phyloP scores from a whole-genome alignment of 495 filamentous ascomycete genomes.

The Bathelium albidoporum region DNA sequence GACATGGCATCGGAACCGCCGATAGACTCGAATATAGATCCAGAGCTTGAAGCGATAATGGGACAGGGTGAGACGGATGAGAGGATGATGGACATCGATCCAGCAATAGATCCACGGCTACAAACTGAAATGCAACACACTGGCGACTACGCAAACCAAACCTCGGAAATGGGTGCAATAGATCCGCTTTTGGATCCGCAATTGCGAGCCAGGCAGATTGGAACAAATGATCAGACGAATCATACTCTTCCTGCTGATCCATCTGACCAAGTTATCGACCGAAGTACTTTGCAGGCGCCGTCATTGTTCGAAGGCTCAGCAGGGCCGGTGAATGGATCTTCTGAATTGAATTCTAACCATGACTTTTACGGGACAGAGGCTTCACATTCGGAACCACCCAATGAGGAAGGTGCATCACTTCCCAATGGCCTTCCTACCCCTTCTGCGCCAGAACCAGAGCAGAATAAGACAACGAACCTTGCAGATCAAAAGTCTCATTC shows the following conservation, averaged over 20 bases:
- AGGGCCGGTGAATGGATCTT: neutral
- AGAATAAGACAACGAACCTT: neutral
- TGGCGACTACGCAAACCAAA: neutral
- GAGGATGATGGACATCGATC: neutral
- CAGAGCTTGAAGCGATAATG: neutral
- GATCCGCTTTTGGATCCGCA: neutral
- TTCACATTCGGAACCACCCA: neutral
- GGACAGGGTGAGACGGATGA: neutral
- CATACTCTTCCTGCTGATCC: neutral
- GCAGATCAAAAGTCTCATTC: neutral
- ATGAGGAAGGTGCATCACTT: neutral
- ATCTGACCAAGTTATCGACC: neutral
- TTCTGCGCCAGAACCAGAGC: neutral
- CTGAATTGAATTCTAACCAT: neutral
- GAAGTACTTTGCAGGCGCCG: neutral
- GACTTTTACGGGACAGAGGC: neutral
- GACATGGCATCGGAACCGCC: neutral
- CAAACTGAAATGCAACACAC: neutral
- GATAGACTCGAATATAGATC: neutral
- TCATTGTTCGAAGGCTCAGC: neutral
- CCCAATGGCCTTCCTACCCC: neutral
- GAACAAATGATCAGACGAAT: neutral
- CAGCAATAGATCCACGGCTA: neutral
- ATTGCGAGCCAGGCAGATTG: neutral
- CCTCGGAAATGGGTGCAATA: neutral